These are phyloP conservation scores for Wallacemonas sp. DNA, from an alignment of 208 protist species.

Conservation along the genomic window DNA sequence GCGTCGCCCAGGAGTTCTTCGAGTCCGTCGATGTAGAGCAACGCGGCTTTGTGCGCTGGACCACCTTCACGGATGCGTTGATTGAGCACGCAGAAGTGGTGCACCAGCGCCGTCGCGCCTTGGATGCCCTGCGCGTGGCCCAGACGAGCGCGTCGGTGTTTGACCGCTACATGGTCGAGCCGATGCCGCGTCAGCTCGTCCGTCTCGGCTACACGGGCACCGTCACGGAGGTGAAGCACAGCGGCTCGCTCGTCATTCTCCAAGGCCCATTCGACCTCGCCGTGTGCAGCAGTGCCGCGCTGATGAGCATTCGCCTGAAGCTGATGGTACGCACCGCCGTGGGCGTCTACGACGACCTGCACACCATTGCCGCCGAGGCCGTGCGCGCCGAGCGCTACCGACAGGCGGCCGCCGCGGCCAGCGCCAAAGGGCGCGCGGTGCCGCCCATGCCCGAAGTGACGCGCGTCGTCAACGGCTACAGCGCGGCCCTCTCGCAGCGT, in stretches of 20 bases:
- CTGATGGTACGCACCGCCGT: constrained; percentile 56
- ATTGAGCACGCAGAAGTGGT: constrained; percentile 75
- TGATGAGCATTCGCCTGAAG: constrained; percentile 53
- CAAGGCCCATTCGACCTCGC: constrained; percentile 69
- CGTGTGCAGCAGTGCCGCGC: constrained; percentile 62
- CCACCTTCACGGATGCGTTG: constrained; percentile 62
- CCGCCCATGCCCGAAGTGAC: not conserved
- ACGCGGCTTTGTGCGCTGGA: constrained; percentile 65
- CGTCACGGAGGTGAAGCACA: constrained; percentile 55
- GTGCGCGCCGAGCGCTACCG: constrained; percentile 24
- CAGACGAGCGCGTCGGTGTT: constrained; percentile 63
- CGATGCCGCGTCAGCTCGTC: constrained; percentile 48
- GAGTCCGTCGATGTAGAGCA: constrained; percentile 60
- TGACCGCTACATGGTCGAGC: constrained; percentile 70
- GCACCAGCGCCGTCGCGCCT: constrained; percentile 50
- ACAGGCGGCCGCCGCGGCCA: constrained; percentile 9
- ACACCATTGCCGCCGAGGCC: constrained; percentile 20
- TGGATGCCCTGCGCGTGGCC: constrained; percentile 36
- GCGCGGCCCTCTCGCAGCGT: constrained; percentile 33
- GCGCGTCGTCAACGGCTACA: constrained; percentile 34
- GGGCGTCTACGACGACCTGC: constrained; percentile 29
- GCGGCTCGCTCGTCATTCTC: constrained; percentile 56
- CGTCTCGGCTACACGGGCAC: constrained; percentile 61
- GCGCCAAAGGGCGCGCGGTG: constrained; percentile 7
- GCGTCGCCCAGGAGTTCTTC: constrained; percentile 56